These are phyloP conservation scores for Coelomomyces lativittatus DNA, from an alignment of 371 early-diverging fungal genomes.

Conservation along the genomic window DNA sequence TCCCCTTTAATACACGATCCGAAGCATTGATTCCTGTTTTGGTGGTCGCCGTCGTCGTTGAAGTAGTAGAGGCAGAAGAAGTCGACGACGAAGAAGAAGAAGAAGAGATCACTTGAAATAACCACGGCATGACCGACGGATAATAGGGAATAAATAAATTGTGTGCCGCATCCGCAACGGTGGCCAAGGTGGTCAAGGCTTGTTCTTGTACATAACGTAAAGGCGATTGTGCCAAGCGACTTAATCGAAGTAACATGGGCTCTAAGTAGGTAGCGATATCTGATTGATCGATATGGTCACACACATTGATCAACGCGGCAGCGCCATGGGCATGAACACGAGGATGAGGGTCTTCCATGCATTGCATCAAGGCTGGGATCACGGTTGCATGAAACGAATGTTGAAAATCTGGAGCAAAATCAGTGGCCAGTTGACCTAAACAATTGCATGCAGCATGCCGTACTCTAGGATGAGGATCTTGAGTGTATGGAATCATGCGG, in stretches of 20 bases:
- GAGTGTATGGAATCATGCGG: conserved; percentile 59
- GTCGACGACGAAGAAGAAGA: conserved; percentile 54
- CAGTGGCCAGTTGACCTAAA: conserved; percentile 87
- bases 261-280: conserved; percentile 66
- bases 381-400: conserved; percentile 55
- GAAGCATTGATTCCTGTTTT: too few relatives aligned
- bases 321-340: conserved; percentile 88
- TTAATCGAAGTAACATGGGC: conserved; percentile 63
- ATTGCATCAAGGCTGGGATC: conserved; percentile 60
- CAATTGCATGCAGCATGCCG: conserved; percentile 89
- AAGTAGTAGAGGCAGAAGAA: too few relatives aligned
- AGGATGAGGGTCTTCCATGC: conserved; percentile 62
- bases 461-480: conserved; percentile 86
- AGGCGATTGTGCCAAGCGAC: conserved; percentile 49
- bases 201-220: conserved; percentile 89
- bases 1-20: conserved; percentile 73
- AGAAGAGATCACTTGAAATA: conserved; percentile 63
- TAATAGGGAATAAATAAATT: conserved; percentile 75
- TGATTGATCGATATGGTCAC: conserved; percentile 60
- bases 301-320: conserved; percentile 89
- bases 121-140: conserved; percentile 72
- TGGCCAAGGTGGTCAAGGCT: conserved; percentile 88
- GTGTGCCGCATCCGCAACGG: conserved; percentile 85
- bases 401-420: conserved; percentile 75
- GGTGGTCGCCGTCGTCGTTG: too few relatives aligned